Base-by-base conservation (phyloP, 129 eudicot genomes). In the Smallanthus sonchifolius region DNA sequence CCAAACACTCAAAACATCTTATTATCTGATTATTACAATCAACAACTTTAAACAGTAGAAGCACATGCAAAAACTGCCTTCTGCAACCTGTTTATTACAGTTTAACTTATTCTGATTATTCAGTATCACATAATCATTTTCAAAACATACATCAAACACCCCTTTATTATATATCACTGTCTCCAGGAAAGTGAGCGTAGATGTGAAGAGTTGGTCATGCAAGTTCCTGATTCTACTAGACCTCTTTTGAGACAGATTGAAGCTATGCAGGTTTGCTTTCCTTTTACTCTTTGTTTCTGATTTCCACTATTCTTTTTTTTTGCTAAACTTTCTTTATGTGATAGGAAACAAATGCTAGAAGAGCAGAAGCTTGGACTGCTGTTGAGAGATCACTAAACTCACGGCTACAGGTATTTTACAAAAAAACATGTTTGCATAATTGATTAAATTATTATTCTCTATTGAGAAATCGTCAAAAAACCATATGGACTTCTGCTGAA, bases 151-250 rank as follows among this genome's bases (percentile, higher is more conserved):
- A 8, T 42, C 40, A 60, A 60, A 65, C 48, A 9, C 49, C 51
- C 70, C 34, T 40, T 19, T 16, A 35, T 20, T 24, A 34, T 45
- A 61, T 63, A 59, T 14, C 62, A 70, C 72, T 63, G 19, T 80
- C 40, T 71, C 80, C 61, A 92, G 98, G 96, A 84, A 60, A 92
- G 95, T 84, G 98, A 92, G 83, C 96, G 92, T 65, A 85, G 98
- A 57, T 92, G 98, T 54, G 98, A 92, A 84, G 98, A 89, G 90
- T 86, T 92, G 79, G 84, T 92, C 57, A 83, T 87, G 67, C 96
- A 92, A 89, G 90, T 92, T 83, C 98, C 98, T 71, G 98, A 92
- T 73, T 92, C 98, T 60, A 92, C 98, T 42, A 89, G 98, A 83
- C 98, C 98, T 66, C 95, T 92, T 74, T 74, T 92, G 72, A 86